Conservation (phyloP, 768 basidiomycete genomes). For the Tylopilus plumbeoviolaceoides region DNA sequence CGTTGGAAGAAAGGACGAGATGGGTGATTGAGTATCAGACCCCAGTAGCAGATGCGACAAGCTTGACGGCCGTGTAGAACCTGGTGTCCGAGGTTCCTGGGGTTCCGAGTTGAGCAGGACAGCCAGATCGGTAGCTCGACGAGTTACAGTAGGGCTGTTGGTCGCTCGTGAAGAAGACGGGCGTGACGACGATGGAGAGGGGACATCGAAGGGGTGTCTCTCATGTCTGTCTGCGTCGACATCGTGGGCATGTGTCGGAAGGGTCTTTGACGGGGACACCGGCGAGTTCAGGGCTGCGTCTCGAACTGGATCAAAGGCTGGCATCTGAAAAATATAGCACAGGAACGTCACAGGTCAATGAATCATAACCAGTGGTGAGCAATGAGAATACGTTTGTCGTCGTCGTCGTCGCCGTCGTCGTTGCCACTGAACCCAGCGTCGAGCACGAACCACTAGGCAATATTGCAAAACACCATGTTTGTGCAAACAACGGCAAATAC, state of each 20-base stretch:
- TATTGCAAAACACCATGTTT: not conserved
- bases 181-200: slow-evolving; percentile 36
- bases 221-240: slow-evolving; percentile 27
- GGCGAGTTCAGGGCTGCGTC: slow-evolving; percentile 84
- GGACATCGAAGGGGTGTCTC: slow-evolving; percentile 28
- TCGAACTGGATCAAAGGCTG: slow-evolving; percentile 79
- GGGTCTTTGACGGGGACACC: slow-evolving; percentile 42
- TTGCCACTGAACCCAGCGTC: not conserved
- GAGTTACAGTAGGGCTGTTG: slow-evolving; percentile 45
- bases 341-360: slow-evolving; percentile 7
- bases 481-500: slow-evolving; percentile 7
- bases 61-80: slow-evolving; percentile 40
- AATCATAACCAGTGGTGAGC: slow-evolving; percentile 9
- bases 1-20: slow-evolving; percentile 13
- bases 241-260: slow-evolving; percentile 25
- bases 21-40: slow-evolving; percentile 23
- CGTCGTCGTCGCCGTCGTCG: slow-evolving; percentile 15
- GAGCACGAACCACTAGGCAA: not conserved
- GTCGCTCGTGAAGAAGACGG: slow-evolving; percentile 32
- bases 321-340: slow-evolving; percentile 17
- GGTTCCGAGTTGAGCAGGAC: slow-evolving; percentile 67
- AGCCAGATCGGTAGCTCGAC: slow-evolving; percentile 74
- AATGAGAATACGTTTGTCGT: slow-evolving; percentile 6
- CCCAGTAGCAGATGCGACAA: slow-evolving; percentile 38
- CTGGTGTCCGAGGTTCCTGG: slow-evolving; percentile 34